Percentiles rank a stretch among this genome's conserved stretches.
Evolutionary conservation across 73 alveolate species (phyloP).

Genomic region (Symbiodinium pilosum): DNA sequence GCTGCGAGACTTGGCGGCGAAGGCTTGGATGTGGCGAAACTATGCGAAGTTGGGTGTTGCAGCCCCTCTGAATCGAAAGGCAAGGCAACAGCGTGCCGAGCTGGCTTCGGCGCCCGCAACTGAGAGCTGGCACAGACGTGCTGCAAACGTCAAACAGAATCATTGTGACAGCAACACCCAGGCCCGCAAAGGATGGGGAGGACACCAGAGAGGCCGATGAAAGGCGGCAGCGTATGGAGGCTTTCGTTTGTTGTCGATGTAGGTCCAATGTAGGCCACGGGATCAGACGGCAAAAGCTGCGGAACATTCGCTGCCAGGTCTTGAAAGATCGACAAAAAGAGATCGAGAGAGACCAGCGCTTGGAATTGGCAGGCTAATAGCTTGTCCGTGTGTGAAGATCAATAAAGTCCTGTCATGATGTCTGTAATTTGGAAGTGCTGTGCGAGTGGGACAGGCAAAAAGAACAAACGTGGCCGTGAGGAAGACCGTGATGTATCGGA

Average conservation of each 20-base stretch:
- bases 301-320: slow-evolving; percentile 53
- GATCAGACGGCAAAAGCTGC: too few relatives aligned
- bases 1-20: slow-evolving; percentile 95
- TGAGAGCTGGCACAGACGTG: background rate
- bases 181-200: slow-evolving; percentile 95
- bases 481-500: slow-evolving; percentile 99
- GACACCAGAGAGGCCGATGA: slow-evolving; percentile 96
- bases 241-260: background rate
- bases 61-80: background rate
- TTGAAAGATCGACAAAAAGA: slow-evolving; percentile 97
- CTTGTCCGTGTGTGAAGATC: too few relatives aligned
- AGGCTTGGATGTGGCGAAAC: background rate
- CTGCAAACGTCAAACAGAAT: background rate
- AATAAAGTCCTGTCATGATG: too few relatives aligned
- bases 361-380: slow-evolving; percentile 97
- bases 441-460: slow-evolving; percentile 43
- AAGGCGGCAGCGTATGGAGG: slow-evolving; percentile 96
- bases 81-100: slow-evolving; percentile 75
- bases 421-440: too few relatives aligned
- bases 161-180: background rate
- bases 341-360: slow-evolving; percentile 98
- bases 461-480: slow-evolving; percentile 97
- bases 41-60: background rate
- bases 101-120: slow-evolving; percentile 66
- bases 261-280: too few relatives aligned